Percentiles rank a stretch among this genome's conserved stretches.
Conservation (phyloP, 495 filamentous ascomycete species). For the Evansstolkia leycettana region DNA sequence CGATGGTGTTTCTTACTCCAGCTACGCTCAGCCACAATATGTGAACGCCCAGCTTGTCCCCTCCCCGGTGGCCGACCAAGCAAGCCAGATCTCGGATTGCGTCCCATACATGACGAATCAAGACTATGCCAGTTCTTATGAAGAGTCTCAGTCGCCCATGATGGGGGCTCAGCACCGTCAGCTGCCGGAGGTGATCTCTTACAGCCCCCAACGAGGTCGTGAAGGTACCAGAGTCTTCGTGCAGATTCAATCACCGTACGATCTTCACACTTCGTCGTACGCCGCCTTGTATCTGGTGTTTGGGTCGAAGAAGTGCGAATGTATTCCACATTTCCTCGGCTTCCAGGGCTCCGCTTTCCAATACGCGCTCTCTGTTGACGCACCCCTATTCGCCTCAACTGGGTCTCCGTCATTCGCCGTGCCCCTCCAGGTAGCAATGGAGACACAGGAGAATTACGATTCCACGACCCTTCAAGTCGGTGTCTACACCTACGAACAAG, state of each 20-base stretch:
- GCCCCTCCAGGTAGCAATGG: conserved; percentile 60
- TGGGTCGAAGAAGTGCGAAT: conserved; percentile 54
- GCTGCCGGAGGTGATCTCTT: conserved; percentile 51
- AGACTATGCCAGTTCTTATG: conserved; percentile 33
- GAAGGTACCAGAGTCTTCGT: conserved; percentile 59
- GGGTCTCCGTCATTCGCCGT: conserved; percentile 54
- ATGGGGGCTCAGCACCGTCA: conserved; percentile 17
- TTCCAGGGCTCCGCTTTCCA: conserved; percentile 45
- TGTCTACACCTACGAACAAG: conserved; percentile 60
- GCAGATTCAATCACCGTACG: conserved; percentile 61
- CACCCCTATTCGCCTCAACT: conserved; percentile 57
- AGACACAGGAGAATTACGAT: conserved; percentile 49
- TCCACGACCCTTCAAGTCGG: conserved; percentile 57
- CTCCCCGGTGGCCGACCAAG: conserved; percentile 33
- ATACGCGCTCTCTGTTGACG: conserved; percentile 62
- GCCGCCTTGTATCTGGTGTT: conserved; percentile 59
- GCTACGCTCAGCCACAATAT: conserved; percentile 31
- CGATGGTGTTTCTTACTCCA: conserved; percentile 31
- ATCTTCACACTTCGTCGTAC: conserved; percentile 45
- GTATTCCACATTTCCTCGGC: conserved; percentile 47
- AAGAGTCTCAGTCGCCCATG: conserved; percentile 30
- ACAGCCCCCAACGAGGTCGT: conserved; percentile 51
- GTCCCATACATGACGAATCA: conserved; percentile 31
- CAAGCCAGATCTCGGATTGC: conserved; percentile 33
- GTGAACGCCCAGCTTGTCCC: conserved; percentile 32